Base-by-base conservation (phyloP, 1,284 basidiomycete species). In the Pulveroboletus sp. region DNA sequence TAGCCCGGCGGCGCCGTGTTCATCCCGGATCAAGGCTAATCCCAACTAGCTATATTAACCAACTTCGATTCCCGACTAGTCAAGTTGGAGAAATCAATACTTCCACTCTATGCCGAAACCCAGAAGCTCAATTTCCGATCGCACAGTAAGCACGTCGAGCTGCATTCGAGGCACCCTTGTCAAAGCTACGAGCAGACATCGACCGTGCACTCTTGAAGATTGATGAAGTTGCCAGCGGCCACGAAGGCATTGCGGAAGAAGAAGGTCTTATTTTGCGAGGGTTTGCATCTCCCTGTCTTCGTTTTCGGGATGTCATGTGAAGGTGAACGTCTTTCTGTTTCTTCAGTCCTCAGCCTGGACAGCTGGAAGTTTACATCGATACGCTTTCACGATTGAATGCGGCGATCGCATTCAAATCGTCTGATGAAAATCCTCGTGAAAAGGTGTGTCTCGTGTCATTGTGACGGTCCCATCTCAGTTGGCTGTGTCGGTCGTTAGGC, bases 41-140 rank as follows among this genome's bases (percentile, higher is more conserved):
- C 70, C 60, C 73, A 29, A 57, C 44, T 64, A 91, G 89, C 86
- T 43, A 85, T 91, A 61, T 76, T 92, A 50, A 83, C 86, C 60
- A 89, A 84, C 64, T 89, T 91, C 63, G 90, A 91, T 67, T 82
- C 82, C 3, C 80, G 89, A 26, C 73, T 92, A 12, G 82, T 86
- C 40, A 89, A 86, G 67, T 78, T 92, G 32, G 90, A 91, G 65
- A 92, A 91, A 64, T 87, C 88, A 6, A 90, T 92, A 54, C 70
- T 87, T 17, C 89, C 89, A 1, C 69, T 92, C 16, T 89, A 92
- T 63, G 81, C 78, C 3, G 85, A 87, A 2, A 86, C 89, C 0
- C 87, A 91, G 66, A 75, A 85, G n/a, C 70, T 92, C 55, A 90
- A 87, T 53, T 76, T 80, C 62, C 73, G 90, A 48, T 81, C 82